phyloP scores from a whole-genome alignment of 164 flowering plant species.

The Echeveria elegans region DNA sequence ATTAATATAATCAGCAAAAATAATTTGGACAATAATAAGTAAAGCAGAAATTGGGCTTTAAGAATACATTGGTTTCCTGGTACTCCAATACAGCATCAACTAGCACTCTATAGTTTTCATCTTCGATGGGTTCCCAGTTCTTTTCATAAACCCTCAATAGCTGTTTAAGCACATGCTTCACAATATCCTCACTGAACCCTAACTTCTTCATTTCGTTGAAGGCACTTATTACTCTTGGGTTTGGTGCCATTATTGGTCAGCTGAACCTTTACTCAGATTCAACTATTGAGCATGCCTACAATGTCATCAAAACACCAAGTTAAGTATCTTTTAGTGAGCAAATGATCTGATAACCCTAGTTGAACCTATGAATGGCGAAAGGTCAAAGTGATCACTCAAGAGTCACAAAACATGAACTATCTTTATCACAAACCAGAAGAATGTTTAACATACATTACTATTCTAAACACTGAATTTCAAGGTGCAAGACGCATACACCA shows the following conservation, averaged over 20 bases:
- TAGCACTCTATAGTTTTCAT: slow-evolving; percentile 6
- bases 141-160: not conserved
- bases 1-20: not conserved
- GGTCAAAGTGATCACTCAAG: no score
- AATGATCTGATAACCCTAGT: no score
- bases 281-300: not conserved
- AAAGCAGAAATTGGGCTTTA: not conserved
- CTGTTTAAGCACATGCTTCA: slow-evolving; percentile 7
- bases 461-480: no score
- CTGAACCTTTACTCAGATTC: not conserved
- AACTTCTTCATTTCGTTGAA: slow-evolving; percentile 5
- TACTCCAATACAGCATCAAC: slow-evolving; percentile 8
- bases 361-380: no score
- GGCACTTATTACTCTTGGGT: slow-evolving; percentile 2
- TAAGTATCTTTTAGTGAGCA: no score
- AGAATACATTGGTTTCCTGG: slow-evolving; percentile 1
- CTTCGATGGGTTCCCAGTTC: slow-evolving; percentile 8
- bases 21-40: not conserved
- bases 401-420: no score
- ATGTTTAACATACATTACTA: no score
- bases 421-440: no score
- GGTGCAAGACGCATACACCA: no score
- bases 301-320: no score
- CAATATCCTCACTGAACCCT: slow-evolving; percentile 5
- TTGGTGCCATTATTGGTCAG: not conserved